Conservation (phyloP, 2,329 filamentous ascomycete species). For the Pleurostoma richardsiae region DNA sequence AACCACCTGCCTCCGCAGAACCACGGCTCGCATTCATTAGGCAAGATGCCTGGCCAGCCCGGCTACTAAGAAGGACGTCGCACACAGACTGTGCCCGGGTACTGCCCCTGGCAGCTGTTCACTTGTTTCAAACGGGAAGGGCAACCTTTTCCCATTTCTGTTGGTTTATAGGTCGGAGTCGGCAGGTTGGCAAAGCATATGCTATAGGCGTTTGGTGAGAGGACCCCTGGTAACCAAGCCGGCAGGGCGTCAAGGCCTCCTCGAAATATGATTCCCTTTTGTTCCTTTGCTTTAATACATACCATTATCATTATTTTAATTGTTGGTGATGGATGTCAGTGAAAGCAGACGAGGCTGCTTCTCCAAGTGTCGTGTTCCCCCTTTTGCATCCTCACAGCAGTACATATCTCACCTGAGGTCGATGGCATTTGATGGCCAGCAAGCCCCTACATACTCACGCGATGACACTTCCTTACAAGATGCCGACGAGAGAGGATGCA, state of each 20-base stretch:
- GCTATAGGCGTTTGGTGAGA: background rate
- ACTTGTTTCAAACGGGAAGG: background rate
- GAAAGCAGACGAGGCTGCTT: too few species aligned
- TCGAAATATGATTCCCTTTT: background rate
- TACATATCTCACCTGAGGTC: too few species aligned
- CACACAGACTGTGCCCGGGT: background rate
- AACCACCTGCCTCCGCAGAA: slow-evolving; percentile 48
- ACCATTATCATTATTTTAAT: too few species aligned
- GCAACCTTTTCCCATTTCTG: background rate
- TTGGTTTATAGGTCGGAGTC: background rate
- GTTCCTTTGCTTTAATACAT: background rate
- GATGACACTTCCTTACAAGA: too few species aligned
- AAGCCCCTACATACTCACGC: too few species aligned
- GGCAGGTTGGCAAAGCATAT: background rate
- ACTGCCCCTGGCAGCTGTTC: background rate
- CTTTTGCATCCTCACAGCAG: too few species aligned
- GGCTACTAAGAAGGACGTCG: slow-evolving; percentile 36
- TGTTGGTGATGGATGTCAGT: too few species aligned
- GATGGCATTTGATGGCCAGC: too few species aligned
- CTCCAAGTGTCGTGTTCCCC: too few species aligned
- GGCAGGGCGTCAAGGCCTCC: background rate
- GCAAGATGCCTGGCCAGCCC: slow-evolving; percentile 51
- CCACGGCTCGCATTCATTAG: slow-evolving; percentile 40
- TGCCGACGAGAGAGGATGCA: too few species aligned
- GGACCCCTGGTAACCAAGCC: background rate